Base-by-base conservation (phyloP, 371 early-diverging fungal genomes). In the Mortierella sp. region DNA sequence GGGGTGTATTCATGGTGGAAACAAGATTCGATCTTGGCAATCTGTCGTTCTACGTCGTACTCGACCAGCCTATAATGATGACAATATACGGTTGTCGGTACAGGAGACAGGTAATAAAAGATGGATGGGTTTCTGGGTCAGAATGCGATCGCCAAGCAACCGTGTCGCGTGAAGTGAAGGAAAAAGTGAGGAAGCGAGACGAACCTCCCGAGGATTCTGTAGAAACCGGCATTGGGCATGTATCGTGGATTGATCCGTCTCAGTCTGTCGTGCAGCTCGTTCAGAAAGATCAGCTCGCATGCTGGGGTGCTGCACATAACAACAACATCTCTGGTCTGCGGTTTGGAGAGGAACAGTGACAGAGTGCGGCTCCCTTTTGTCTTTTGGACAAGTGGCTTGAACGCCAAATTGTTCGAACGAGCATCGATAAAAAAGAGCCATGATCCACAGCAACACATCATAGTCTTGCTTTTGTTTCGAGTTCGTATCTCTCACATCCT, bases 171-270 rank as follows among this genome's bases (percentile, higher is more conserved):
- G n/a, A n/a, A n/a, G n/a, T n/a, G n/a, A n/a, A n/a, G n/a, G n/a
- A n/a, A n/a, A n/a, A n/a, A n/a, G n/a, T n/a, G n/a, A n/a, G n/a
- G n/a, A n/a, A n/a, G n/a, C n/a, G n/a, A n/a, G n/a, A n/a, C 50
- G 49, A 55, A 68, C 75, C 63, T 54, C 23, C 68, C 75, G 47
- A 73, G 59, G 26, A 73, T 52, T 30, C 75, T 48, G 27, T 46
- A 73, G 23, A 67, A 39, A 30, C 75, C 75, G 9, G 64, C 67
- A 3, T 11, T 55, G 14, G 21, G 26, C 2, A 21, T 34, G 6
- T 43, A 49, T 0, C 44, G 57, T 14, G 66, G 60, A 56, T 63
- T 31, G 48, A 63, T 49, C 12, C 14, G 54, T 19, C 49, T 67
- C 11, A 73, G 51, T 4, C 21, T 52, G 11, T 68, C 64, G 50